Percentiles rank a stretch among this genome's conserved stretches.
phyloP scores from a whole-genome alignment of 23 red algal genomes.

The Gracilaria domingensis region DNA sequence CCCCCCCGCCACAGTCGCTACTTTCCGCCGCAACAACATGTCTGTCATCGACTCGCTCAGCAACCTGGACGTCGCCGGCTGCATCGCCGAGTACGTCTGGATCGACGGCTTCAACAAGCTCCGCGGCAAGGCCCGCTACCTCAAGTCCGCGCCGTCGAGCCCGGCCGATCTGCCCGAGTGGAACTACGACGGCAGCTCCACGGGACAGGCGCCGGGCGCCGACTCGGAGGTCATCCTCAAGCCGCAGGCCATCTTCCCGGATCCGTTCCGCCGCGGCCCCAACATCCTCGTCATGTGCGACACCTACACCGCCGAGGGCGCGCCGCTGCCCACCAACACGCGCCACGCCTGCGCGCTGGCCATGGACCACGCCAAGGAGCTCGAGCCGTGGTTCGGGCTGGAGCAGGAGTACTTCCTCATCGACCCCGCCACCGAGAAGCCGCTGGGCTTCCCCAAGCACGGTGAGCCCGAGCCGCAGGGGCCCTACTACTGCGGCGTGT shows the following conservation, averaged over 20 bases:
- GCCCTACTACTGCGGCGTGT: constrained; percentile 95
- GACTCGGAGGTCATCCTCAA: constrained; percentile 97
- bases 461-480: constrained; percentile 93
- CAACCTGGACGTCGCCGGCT: constrained; percentile 52
- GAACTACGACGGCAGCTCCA: constrained; percentile 99
- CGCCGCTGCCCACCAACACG: constrained; percentile 90
- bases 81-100: constrained; percentile 98
- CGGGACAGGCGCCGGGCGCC: constrained; percentile 89
- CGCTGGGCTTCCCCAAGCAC: constrained; percentile 89
- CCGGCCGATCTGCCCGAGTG: constrained; percentile 84
- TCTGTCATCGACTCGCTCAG: constrained; percentile 52
- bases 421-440: constrained; percentile 74
- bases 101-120: constrained; percentile 87
- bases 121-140: constrained; percentile 79
- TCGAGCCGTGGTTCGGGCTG: constrained; percentile 97
- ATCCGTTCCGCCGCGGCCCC: constrained; percentile 90
- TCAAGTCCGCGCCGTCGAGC: constrained; percentile 37
- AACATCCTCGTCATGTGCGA: constrained; percentile 98
- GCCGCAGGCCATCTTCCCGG: constrained; percentile 92
- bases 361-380: constrained; percentile 85
- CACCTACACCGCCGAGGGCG: constrained; percentile 91
- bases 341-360: constrained; percentile 78
- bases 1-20: neutral
- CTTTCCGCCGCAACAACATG: constrained; percentile 4
- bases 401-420: constrained; percentile 99